A percentile compares a stretch with the other conserved stretches of the same genome.
Conservation (phyloP, 140 eudicot species). For the Flaveria floridana region DNA sequence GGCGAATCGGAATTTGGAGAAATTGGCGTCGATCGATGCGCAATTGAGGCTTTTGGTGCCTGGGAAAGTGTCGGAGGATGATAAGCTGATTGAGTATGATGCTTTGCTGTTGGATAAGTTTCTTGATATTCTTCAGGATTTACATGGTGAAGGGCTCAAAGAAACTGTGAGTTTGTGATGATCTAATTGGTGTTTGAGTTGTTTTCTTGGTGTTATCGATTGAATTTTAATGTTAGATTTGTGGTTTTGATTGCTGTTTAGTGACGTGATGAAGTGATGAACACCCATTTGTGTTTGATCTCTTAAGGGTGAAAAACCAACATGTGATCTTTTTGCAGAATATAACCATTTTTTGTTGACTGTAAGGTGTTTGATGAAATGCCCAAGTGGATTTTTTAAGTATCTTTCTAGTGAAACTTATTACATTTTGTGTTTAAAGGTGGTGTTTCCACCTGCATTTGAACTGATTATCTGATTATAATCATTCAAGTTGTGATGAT, state of each 20-base stretch:
- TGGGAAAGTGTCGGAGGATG: conserved; percentile 88
- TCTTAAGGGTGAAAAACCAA: neutral
- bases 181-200: neutral
- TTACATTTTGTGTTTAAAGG: neutral
- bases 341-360: neutral
- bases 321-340: neutral
- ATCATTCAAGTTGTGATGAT: neutral
- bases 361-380: conserved; percentile 24
- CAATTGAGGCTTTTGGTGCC: conserved; percentile 89
- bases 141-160: conserved; percentile 89
- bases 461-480: neutral
- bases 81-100: conserved; percentile 90
- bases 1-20: conserved; percentile 71
- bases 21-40: conserved; percentile 93
- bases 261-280: neutral
- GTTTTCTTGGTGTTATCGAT: too few species aligned
- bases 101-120: conserved; percentile 88
- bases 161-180: conserved; percentile 58
- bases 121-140: conserved; percentile 92
- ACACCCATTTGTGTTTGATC: neutral
- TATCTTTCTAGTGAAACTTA: neutral
- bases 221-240: neutral
- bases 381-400: neutral
- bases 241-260: neutral
- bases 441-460: neutral